Evolutionary conservation across 2,329 filamentous ascomycete genomes (phyloP), one percentile per base, ranked within the genome.

Genomic region (Pseudogymnoascus sp.): DNA sequence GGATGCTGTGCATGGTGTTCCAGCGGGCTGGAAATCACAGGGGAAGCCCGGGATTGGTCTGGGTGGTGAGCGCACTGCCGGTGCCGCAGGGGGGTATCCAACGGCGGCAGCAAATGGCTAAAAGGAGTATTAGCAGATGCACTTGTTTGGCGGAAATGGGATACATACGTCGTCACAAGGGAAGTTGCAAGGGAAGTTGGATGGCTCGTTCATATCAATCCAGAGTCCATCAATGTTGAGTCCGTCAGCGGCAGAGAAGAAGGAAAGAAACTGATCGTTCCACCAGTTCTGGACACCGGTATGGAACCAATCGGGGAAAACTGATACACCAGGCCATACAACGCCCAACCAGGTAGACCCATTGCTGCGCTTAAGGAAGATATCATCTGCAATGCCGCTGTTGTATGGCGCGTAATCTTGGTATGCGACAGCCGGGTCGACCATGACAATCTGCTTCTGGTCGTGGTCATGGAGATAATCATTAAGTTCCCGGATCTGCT

Each of bases 161-260:
- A 31, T 53, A 31, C 47, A 31, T 53, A 53, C 60, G 67, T 85
- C 72, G 21, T 77, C 73, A 70, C 83, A 86, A n/a, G 83, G 82
- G 66, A 80, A 84, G 47, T 77, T 75, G 71, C 83, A 85, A 67
- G 74, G 68, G 67, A 82, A 78, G 67, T 79, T 81, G 4, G 79
- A 74, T 2, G 77, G 79, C 69, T 86, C 83, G 65, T 85, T 86
- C 82, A 88, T 84, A 68, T 91, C 88, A 67, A 90, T 90, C 87
- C 89, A 93, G 1, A 93, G 78, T 1, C 83, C 90, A 66, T 93
- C 90, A 60, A 93, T 87, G 67, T 93, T 84, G 15, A 93, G 80
- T 31, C 89, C 90, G 1, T 76, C 80, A 0, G 82, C 74, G 65
- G 81, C 74, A 65, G 81, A 74, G 76, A 93, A 92, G 76, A 90